Percentiles rank a stretch among this genome's conserved stretches.
These are phyloP conservation scores for Pythium aristosporum DNA, from an alignment of 352 stramenopile species.

Conservation along the genomic window DNA sequence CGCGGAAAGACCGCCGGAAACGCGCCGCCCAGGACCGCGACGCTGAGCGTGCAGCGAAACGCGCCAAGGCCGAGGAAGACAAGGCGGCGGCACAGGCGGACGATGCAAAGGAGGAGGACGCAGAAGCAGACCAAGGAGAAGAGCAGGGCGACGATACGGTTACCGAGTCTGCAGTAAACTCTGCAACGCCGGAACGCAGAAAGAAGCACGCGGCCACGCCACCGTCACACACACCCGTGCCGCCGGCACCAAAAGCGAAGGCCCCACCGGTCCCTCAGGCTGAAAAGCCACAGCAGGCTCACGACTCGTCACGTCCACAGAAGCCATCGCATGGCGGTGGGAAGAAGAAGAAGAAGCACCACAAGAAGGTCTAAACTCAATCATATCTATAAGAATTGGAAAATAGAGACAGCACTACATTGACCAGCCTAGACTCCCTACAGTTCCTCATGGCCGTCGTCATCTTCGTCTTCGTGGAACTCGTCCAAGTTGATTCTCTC, in stretches of 20 bases:
- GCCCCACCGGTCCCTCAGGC: neutral
- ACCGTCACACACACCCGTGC: neutral
- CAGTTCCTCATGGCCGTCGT: neutral
- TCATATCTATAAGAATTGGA: neutral
- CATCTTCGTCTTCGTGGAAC: neutral
- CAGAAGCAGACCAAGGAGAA: neutral
- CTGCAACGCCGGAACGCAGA: neutral
- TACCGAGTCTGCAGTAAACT: neutral
- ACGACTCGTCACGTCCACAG: neutral
- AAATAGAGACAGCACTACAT: neutral
- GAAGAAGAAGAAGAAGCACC: neutral
- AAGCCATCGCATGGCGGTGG: neutral
- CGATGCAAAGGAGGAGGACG: neutral
- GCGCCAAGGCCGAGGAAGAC: slow-evolving; percentile 36
- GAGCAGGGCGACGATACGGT: neutral
- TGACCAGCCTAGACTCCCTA: neutral
- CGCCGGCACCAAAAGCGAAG: neutral
- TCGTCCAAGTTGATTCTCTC: neutral
- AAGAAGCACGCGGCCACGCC: neutral
- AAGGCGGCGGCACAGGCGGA: slow-evolving; percentile 21
- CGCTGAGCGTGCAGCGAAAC: slow-evolving; percentile 33
- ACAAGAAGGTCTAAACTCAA: neutral
- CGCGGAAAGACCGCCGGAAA: slow-evolving; percentile 60
- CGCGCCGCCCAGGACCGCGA: slow-evolving; percentile 51
- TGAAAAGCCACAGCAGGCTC: neutral